Evolutionary conservation across 2,329 filamentous ascomycete species (phyloP).

Genomic region (Penicillium corylophilum): DNA sequence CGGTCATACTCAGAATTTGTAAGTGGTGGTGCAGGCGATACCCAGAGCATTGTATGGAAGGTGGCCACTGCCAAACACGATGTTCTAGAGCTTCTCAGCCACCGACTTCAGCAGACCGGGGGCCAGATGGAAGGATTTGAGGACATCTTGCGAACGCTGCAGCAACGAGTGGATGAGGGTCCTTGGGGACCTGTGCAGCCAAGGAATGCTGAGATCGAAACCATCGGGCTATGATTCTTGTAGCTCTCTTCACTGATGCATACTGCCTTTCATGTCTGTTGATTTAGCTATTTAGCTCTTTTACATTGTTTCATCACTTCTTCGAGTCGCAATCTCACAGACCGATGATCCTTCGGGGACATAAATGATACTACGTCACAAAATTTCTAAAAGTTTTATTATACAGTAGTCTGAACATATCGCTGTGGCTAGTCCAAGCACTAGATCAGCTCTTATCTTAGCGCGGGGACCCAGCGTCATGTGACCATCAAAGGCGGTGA

Average conservation of each 20-base stretch:
- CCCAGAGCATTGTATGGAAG: constrained; percentile 57
- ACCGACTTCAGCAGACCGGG: constrained; percentile 41
- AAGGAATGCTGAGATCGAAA: constrained; percentile 35
- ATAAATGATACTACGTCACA: too few relatives aligned
- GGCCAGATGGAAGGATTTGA: constrained; percentile 35
- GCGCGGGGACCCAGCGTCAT: constrained; percentile 5
- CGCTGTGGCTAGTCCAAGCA: too few relatives aligned
- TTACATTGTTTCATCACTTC: too few relatives aligned
- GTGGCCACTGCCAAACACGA: constrained; percentile 60
- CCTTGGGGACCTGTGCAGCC: constrained; percentile 39
- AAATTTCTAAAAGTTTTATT: too few relatives aligned
- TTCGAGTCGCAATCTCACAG: too few relatives aligned
- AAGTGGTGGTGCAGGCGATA: constrained; percentile 55
- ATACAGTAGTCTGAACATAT: not conserved
- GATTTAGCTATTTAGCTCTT: too few relatives aligned
- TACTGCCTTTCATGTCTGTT: too few relatives aligned
- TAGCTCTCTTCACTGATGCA: not conserved
- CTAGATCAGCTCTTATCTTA: not conserved
- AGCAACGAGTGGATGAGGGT: constrained; percentile 43
- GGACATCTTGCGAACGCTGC: constrained; percentile 42
- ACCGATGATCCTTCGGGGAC: too few relatives aligned
- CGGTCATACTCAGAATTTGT: constrained; percentile 59
- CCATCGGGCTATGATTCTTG: constrained; percentile 32
- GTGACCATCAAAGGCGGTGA: constrained; percentile 16
- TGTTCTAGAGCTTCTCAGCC: constrained; percentile 51